Evolutionary conservation across 495 filamentous ascomycete genomes (phyloP), one percentile per base, ranked within the genome.

Genomic region (Cenococcum geophilum): DNA sequence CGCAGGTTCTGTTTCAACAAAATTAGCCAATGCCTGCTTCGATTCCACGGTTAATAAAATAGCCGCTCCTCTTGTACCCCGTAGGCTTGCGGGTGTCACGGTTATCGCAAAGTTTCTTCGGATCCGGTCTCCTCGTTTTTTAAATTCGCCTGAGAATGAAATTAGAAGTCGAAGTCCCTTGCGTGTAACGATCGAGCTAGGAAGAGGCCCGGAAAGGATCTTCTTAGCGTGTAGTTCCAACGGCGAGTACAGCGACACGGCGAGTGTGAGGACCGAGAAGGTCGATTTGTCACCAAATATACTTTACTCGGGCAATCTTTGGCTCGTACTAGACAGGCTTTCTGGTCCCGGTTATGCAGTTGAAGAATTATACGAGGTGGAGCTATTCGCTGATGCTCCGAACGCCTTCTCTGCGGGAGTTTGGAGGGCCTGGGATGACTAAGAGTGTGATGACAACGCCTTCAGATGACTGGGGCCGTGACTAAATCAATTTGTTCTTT

Each of bases 251-350:
- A 82, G 80, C 20, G 87, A 92, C 70, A 77, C 83, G 1, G 77
- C 80, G 4, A 79, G 80, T 25, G 75, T 95, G 34, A 78, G 89
- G 10, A 86, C 85, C 0, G 76, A 79, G 12, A 88, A 91, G 62
- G 78, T 91, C 57, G 84, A 91, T 76, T 67, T 96, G 34, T 78
- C 79, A 12, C 87, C 88, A 0, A 73, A 73, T 21, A 73, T 77
- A 53, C 71, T 77, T 43, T 62, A 65, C 1, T 64, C 62, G 12
- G 77, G 77, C n/a, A 82, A 83, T 20, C 70, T 91, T 18, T 89
- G 87, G 86, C 73, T 96, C 59, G 87, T 96, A 14, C 75, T 96
- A 60, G 90, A 95, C 71, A 78, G 88, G 35, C 58, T 73, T 21
- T 68, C 61, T 32, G 61, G 50, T 5, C 62, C 67, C 53, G 60